Conservation (phyloP, 495 filamentous ascomycete species). For the Penicillium lividum region DNA sequence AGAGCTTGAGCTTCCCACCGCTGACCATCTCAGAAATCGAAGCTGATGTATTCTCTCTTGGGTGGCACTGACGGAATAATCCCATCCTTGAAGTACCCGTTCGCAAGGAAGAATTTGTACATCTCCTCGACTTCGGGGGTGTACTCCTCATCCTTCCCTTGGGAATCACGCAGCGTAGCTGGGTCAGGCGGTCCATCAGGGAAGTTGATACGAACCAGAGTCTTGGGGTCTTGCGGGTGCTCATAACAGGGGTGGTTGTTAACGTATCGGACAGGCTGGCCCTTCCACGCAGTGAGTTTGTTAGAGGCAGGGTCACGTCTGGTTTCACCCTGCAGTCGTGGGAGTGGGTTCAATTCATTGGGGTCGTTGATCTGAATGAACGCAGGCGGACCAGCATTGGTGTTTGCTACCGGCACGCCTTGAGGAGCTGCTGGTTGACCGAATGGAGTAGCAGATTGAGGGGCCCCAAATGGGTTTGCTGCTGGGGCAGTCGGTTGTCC, state of each 20-base stretch:
- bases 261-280: slow-evolving; percentile 55
- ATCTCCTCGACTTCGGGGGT: slow-evolving; percentile 52
- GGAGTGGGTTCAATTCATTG: slow-evolving; percentile 38
- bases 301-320: slow-evolving; percentile 38
- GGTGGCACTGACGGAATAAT: slow-evolving; percentile 71
- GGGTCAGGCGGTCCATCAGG: slow-evolving; percentile 67
- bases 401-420: slow-evolving; percentile 16
- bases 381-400: slow-evolving; percentile 33
- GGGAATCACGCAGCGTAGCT: slow-evolving; percentile 39
- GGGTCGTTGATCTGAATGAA: slow-evolving; percentile 33
- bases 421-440: slow-evolving; percentile 30
- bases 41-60: slow-evolving; percentile 69
- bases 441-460: slow-evolving; percentile 31
- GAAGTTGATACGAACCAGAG: slow-evolving; percentile 63
- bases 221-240: slow-evolving; percentile 47
- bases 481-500: slow-evolving; percentile 36
- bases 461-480: slow-evolving; percentile 18
- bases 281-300: slow-evolving; percentile 52
- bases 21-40: slow-evolving; percentile 56
- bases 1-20: background rate
- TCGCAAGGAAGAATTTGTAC: slow-evolving; percentile 60
- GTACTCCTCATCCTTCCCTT: slow-evolving; percentile 41
- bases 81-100: slow-evolving; percentile 62
- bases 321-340: slow-evolving; percentile 40
- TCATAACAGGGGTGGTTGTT: slow-evolving; percentile 51